Base-by-base conservation (phyloP, 2,329 filamentous ascomycete species). In the Aphanoascus verrucosus region DNA sequence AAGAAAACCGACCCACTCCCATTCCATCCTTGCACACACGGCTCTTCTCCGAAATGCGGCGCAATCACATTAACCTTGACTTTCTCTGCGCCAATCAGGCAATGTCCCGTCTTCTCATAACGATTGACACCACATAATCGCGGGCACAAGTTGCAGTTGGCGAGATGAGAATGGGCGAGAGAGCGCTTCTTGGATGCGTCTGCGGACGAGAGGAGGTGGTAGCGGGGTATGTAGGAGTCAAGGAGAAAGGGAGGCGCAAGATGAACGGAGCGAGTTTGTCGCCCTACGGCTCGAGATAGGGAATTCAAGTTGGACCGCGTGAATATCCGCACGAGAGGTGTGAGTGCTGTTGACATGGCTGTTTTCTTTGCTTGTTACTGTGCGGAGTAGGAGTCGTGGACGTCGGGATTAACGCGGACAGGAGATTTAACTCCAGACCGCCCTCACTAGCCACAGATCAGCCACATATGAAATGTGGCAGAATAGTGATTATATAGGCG, bases 21-120 rank as follows among this genome's bases (percentile, higher is more conserved):
- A 65, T 88, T 80, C 63, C 87, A 85, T 3, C 88, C 86, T 67
- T 93, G 86, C 15, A 94, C 81, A 65, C 86, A 93, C 0, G 87
- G 85, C 65, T 94, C 81, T 74, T 91, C 86, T 42, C 86, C 87
- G 65, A 90, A 90, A 68, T 93, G 88, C 49, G 87, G 88, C 55
- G 86, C 87, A 59, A 94, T 88, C 6, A 86, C 86, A 65, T 88
- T 89, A 60, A 93, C 86, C 62, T 88, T 88, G 53, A 82, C 85
- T 45, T 78, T 83, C 55, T 84, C 77, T 1, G 77, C 76, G 12
- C 86, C 86, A 60, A 93, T 85, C 55, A 93, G 73, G 64, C 87
- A 94, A 63, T 85, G 77, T 12, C 87, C 88, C 0, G 85, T 87
- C 59, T 77, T 84, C 68, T 90, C 81, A 62, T 82, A 88, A n/a